Conservation (phyloP, 2,329 filamentous ascomycete genomes). For the Fusarium anguioides region DNA sequence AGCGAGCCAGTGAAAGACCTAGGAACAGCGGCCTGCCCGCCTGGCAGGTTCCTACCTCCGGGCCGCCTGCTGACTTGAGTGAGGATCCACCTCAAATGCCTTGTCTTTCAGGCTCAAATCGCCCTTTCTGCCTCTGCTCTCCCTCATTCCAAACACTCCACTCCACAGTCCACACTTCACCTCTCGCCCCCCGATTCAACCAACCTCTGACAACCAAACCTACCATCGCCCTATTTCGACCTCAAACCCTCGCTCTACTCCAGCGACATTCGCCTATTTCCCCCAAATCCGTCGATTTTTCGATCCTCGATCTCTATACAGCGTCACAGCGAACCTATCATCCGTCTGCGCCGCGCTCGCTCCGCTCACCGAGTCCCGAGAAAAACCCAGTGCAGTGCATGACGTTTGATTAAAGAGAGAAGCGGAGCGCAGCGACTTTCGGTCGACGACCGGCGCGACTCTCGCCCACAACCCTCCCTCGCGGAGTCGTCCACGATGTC, state of each 20-base stretch:
- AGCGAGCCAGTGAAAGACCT: constrained; percentile 14
- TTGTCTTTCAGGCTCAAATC: constrained; percentile 50
- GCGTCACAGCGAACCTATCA: constrained; percentile 12
- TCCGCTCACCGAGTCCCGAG: constrained; percentile 34
- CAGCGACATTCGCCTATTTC: constrained; percentile 42
- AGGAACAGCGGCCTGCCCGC: constrained; percentile 19
- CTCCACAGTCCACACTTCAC: constrained; percentile 41
- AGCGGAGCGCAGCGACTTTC: constrained; percentile 50
- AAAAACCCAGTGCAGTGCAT: constrained; percentile 47
- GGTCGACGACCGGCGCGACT: constrained; percentile 50
- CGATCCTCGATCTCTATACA: constrained; percentile 5
- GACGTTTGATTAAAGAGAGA: constrained; percentile 46
- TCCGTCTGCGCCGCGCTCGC: constrained; percentile 30
- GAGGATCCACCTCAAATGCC: constrained; percentile 39
- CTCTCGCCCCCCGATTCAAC: constrained; percentile 46
- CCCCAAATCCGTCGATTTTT: constrained; percentile 28
- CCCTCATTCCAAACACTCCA: constrained; percentile 47
- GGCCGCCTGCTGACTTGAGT: constrained; percentile 19
- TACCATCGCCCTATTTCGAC: constrained; percentile 39
- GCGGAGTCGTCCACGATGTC: constrained; percentile 65
- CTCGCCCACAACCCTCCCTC: constrained; percentile 46
- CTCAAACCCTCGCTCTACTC: constrained; percentile 40
- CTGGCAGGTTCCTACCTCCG: constrained; percentile 26
- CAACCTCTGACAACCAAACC: constrained; percentile 46
- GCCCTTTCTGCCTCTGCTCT: constrained; percentile 33